Evolutionary conservation across 257 asterid species (phyloP).

Genomic region (Rubia yunnanensis): DNA sequence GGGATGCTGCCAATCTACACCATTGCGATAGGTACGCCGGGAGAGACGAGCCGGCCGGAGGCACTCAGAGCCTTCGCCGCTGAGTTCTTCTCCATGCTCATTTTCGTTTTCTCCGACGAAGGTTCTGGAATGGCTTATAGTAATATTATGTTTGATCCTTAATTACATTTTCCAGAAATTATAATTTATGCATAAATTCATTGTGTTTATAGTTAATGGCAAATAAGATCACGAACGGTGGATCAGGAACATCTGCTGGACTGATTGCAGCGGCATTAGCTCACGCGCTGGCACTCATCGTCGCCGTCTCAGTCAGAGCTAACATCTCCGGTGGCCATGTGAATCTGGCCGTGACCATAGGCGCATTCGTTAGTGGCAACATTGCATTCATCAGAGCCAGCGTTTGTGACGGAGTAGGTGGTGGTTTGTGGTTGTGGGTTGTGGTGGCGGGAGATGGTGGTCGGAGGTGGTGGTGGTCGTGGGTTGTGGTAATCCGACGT

Average conservation of each 20-base stretch:
- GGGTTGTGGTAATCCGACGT: too few species aligned
- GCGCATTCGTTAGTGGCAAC: slow-evolving; percentile 30
- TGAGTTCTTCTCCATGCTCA: slow-evolving; percentile 33
- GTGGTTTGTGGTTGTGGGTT: too few species aligned
- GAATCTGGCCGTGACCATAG: slow-evolving; percentile 34
- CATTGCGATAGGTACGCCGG: slow-evolving; percentile 22
- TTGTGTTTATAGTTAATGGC: neutral
- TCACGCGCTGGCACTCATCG: slow-evolving; percentile 30
- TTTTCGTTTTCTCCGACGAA: slow-evolving; percentile 29
- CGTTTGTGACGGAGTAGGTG: too few species aligned
- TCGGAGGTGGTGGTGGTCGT: too few species aligned
- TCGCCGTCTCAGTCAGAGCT: slow-evolving; percentile 31
- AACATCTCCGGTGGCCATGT: slow-evolving; percentile 43
- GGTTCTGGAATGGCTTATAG: slow-evolving; percentile 37
- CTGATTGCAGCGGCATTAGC: slow-evolving; percentile 25
- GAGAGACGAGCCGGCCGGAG: slow-evolving; percentile 27
- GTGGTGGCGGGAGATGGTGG: too few species aligned
- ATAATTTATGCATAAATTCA: neutral
- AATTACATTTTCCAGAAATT: neutral
- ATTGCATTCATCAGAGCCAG: slow-evolving; percentile 23
- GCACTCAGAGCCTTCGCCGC: slow-evolving; percentile 27
- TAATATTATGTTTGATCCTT: slow-evolving; percentile 6
- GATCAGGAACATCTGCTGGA: slow-evolving; percentile 20
- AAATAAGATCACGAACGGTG: slow-evolving; percentile 19
- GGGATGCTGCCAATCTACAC: slow-evolving; percentile 23